Evolutionary conservation across 2,329 filamentous ascomycete species (phyloP), one percentile per base, ranked within the genome.

Genomic region (Plectosphaerella plurivora): DNA sequence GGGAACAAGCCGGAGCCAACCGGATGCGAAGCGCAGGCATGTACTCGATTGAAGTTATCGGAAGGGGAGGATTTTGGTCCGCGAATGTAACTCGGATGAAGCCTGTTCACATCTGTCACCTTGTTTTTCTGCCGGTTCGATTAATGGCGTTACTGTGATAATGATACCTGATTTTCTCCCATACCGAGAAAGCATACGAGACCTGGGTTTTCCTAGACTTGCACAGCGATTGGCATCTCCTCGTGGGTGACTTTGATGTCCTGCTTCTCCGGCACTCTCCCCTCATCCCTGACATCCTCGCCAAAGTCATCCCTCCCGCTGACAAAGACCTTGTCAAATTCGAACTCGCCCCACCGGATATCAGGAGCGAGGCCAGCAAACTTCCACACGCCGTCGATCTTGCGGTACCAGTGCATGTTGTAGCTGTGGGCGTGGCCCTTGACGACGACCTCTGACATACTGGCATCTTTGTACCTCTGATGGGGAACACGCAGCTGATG

Each of bases 401-500:
- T 83, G 51, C 68, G 68, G 67, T 84, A 84, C 68, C 75, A 81
- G 65, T 82, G 78, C 53, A 74, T 75, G 63, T 81, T 81, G 59
- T 75, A 76, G 52, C 74, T 75, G 68, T 85, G 81, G 15, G 75
- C 78, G 61, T 85, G 82, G 54, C 82, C 82, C 69, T 83, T 83
- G 62, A 81, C 72, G 51, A 72, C 72, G 37, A 84, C 78, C 22
- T 70, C 65, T 47, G 66, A 59, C 53, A 76, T 61, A 35, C 66
- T 72, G n/a, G 63, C 68, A 58, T 81, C 78, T 3, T 73, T 77
- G 68, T 84, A 85, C 49, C 79, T 73, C 69, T 85, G 81, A 61
- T 86, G 82, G 3, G 82, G 80, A 35, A 83, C 82, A 42, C 82
- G 79, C 47, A 84, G 68, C 69, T 84, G 82, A 66, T 83, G 80